These are phyloP conservation scores for Phytophthora rubi DNA, from an alignment of 352 stramenopile genomes.

Conservation along the genomic window DNA sequence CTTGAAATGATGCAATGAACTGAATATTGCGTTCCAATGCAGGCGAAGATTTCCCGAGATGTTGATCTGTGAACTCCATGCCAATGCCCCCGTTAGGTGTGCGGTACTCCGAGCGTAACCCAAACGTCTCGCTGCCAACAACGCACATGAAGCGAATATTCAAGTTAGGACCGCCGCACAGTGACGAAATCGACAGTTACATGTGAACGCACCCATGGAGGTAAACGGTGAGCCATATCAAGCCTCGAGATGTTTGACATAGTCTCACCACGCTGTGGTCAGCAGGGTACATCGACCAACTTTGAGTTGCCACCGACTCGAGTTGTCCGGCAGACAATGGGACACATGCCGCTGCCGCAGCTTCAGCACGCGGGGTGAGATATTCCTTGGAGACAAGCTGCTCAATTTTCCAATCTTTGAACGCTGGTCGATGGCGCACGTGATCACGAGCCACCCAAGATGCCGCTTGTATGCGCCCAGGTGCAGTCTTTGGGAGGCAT, in stretches of 20 bases:
- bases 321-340: conserved; percentile 62
- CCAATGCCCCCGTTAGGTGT: not conserved
- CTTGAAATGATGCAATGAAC: conserved; percentile 65
- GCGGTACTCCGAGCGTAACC: conserved; percentile 42
- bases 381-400: conserved; percentile 48
- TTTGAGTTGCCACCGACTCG: conserved; percentile 48
- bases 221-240: conserved; percentile 73
- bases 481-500: conserved; percentile 50
- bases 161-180: not conserved
- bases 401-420: conserved; percentile 72
- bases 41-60: not conserved
- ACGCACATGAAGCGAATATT: not conserved
- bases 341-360: conserved; percentile 51
- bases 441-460: conserved; percentile 61
- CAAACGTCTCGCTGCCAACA: conserved; percentile 59
- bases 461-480: conserved; percentile 52
- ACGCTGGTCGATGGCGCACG: conserved; percentile 71
- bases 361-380: conserved; percentile 63
- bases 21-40: conserved; percentile 24
- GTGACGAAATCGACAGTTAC: not conserved
- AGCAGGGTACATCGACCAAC: conserved; percentile 61
- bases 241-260: conserved; percentile 46
- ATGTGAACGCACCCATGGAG: conserved; percentile 47
- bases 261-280: conserved; percentile 73
- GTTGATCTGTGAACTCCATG: not conserved